phyloP scores from a whole-genome alignment of 208 protist species.

The Trypanosoma brucei region DNA sequence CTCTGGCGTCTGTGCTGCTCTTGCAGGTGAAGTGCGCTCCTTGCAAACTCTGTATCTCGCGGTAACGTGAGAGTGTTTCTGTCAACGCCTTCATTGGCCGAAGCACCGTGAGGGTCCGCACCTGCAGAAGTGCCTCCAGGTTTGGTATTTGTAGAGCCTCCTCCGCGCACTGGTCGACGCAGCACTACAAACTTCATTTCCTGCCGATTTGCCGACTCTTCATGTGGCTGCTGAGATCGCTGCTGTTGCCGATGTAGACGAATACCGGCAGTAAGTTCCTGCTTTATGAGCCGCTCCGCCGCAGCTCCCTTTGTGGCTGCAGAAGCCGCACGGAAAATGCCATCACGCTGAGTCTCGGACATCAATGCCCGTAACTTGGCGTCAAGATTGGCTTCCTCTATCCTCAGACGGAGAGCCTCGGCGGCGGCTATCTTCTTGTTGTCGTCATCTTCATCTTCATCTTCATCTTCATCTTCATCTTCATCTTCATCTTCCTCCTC shows the following conservation, averaged over 20 bases:
- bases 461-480: slow-evolving; percentile 12
- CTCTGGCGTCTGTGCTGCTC: slow-evolving; percentile 13
- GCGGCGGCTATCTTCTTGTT: slow-evolving; percentile 11
- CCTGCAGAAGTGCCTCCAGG: not conserved
- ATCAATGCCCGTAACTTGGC: slow-evolving; percentile 14
- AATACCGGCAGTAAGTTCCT: slow-evolving; percentile 17
- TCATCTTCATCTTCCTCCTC: slow-evolving; percentile 14
- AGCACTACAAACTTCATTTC: slow-evolving; percentile 13
- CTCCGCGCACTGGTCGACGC: slow-evolving; percentile 1
- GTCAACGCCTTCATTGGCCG: not conserved
- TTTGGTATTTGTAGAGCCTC: too few relatives aligned
- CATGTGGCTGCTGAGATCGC: too few relatives aligned
- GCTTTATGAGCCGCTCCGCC: slow-evolving; percentile 14
- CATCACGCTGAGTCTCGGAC: slow-evolving; percentile 11
- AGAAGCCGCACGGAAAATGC: not conserved
- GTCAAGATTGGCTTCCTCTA: slow-evolving; percentile 20
- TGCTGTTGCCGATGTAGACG: slow-evolving; percentile 13
- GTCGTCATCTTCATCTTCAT: slow-evolving; percentile 4
- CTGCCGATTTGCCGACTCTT: too few relatives aligned
- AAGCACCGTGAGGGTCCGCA: not conserved
- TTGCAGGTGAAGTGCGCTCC: slow-evolving; percentile 10
- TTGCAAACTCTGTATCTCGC: slow-evolving; percentile 13
- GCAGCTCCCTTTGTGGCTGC: not conserved
- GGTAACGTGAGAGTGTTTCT: slow-evolving; percentile 8
- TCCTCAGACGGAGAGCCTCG: slow-evolving; percentile 10